Conservation (phyloP, 495 filamentous ascomycete genomes). For the Aspergillus ellipticus region DNA sequence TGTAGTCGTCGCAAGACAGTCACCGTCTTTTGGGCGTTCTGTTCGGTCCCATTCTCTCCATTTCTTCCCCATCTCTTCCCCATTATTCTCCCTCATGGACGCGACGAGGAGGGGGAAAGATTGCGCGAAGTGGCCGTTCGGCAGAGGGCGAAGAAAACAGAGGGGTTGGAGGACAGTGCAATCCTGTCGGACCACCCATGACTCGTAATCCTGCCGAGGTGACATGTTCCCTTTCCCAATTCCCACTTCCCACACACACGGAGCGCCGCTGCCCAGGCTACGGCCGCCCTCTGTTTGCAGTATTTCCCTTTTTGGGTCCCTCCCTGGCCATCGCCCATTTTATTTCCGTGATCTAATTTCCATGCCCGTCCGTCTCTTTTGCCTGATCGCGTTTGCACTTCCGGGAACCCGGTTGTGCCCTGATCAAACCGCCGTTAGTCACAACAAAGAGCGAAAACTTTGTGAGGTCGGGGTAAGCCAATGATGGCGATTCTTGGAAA, state of each 20-base stretch:
- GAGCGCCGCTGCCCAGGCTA: neutral
- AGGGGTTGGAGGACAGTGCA: neutral
- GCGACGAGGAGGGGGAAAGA: neutral
- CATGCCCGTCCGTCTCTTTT: too few relatives aligned
- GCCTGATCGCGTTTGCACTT: too few relatives aligned
- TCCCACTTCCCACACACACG: neutral
- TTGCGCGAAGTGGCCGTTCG: too few relatives aligned
- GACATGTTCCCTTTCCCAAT: slow-evolving; percentile 12
- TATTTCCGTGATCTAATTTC: too few relatives aligned
- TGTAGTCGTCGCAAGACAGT: neutral
- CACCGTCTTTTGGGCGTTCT: neutral
- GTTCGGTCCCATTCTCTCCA: neutral
- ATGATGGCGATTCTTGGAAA: slow-evolving; percentile 8
- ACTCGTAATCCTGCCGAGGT: slow-evolving; percentile 2
- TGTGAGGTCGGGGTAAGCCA: neutral
- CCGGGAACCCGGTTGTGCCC: too few relatives aligned
- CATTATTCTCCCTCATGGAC: neutral
- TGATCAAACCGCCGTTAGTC: neutral
- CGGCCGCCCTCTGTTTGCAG: neutral
- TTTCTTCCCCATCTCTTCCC: too few relatives aligned
- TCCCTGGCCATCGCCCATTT: too few relatives aligned
- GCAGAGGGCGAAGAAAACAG: neutral
- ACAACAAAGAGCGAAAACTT: slow-evolving; percentile 7
- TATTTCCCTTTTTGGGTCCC: too few relatives aligned
- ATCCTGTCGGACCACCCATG: neutral